phyloP scores from a whole-genome alignment of 2,329 filamentous ascomycete genomes.

The Pseudocercospora ulei region DNA sequence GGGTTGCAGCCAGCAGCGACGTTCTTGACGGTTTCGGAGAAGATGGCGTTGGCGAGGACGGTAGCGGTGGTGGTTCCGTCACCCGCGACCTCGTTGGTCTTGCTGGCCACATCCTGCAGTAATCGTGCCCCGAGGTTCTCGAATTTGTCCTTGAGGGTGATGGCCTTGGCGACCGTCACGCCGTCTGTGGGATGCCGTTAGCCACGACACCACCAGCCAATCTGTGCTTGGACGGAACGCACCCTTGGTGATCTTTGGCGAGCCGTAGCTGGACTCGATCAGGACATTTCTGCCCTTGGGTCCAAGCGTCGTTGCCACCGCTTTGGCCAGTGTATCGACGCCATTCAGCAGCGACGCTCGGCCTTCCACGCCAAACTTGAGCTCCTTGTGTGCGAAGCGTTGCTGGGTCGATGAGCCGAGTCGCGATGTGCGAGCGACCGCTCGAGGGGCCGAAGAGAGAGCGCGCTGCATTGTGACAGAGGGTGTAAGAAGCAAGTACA shows the following conservation, averaged over 20 bases:
- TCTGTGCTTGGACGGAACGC: slow-evolving; percentile 32
- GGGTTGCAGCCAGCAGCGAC: slow-evolving; percentile 98
- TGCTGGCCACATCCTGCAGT: slow-evolving; percentile 94
- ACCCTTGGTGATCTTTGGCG: slow-evolving; percentile 99
- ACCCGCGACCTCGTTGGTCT: slow-evolving; percentile 98
- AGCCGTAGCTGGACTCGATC: slow-evolving; percentile 97
- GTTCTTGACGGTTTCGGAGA: slow-evolving; percentile 99
- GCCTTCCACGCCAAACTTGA: slow-evolving; percentile 95
- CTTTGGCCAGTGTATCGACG: slow-evolving; percentile 93
- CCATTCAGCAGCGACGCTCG: slow-evolving; percentile 80
- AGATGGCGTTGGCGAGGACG: slow-evolving; percentile 92
- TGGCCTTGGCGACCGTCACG: slow-evolving; percentile 58
- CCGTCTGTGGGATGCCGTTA: slow-evolving; percentile 36
- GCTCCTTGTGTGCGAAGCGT: slow-evolving; percentile 96
- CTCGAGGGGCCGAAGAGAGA: slow-evolving; percentile 68
- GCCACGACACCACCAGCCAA: slow-evolving; percentile 2
- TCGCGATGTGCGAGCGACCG: slow-evolving; percentile 60
- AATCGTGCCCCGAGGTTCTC: slow-evolving; percentile 97
- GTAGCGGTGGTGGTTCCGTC: slow-evolving; percentile 98
- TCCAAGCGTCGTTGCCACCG: slow-evolving; percentile 89
- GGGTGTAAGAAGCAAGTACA: neutral
- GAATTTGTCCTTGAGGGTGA: slow-evolving; percentile 95
- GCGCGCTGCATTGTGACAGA: slow-evolving; percentile 72
- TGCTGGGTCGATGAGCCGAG: slow-evolving; percentile 66
- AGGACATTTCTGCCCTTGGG: slow-evolving; percentile 97